Conservation (phyloP, 768 basidiomycete species). For the Kwoniella dejecticola region DNA sequence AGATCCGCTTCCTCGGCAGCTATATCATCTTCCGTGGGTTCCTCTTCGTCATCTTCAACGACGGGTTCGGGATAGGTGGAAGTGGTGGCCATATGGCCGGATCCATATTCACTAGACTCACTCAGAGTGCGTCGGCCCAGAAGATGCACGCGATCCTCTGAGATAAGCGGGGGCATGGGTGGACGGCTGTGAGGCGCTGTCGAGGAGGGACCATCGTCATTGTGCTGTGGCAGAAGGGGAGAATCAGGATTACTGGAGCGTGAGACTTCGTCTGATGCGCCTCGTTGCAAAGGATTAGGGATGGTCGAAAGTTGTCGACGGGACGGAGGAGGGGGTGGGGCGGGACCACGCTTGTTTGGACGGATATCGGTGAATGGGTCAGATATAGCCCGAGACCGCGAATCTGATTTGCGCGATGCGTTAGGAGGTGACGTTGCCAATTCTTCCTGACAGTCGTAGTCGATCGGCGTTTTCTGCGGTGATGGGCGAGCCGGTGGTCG, state of each 20-base stretch:
- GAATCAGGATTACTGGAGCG: constrained; percentile 16
- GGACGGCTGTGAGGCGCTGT: not conserved
- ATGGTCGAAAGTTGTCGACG: constrained; percentile 17
- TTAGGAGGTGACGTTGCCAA: not conserved
- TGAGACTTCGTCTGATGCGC: not conserved
- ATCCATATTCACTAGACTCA: constrained; percentile 12
- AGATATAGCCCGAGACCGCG: constrained; percentile 31
- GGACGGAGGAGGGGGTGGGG: constrained; percentile 33
- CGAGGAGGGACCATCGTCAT: constrained; percentile 3
- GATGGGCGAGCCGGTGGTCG: constrained; percentile 19
- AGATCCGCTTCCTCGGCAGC: constrained; percentile 43
- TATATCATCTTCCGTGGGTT: constrained; percentile 59
- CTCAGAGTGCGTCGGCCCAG: constrained; percentile 19
- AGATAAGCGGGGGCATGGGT: not conserved
- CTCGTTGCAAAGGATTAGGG: constrained; percentile 27
- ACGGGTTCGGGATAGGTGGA: constrained; percentile 42
- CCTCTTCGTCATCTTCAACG: constrained; percentile 52
- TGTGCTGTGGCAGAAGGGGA: constrained; percentile 29
- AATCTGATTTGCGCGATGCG: not conserved
- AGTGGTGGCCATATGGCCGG: not conserved
- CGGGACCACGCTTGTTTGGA: constrained; percentile 32
- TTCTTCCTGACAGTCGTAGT: constrained; percentile 9
- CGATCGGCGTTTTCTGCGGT: not conserved
- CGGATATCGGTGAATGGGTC: constrained; percentile 45
- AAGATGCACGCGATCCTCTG: constrained; percentile 25